Evolutionary conservation across 495 filamentous ascomycete genomes (phyloP).

Genomic region (Pyrenula massariospora): DNA sequence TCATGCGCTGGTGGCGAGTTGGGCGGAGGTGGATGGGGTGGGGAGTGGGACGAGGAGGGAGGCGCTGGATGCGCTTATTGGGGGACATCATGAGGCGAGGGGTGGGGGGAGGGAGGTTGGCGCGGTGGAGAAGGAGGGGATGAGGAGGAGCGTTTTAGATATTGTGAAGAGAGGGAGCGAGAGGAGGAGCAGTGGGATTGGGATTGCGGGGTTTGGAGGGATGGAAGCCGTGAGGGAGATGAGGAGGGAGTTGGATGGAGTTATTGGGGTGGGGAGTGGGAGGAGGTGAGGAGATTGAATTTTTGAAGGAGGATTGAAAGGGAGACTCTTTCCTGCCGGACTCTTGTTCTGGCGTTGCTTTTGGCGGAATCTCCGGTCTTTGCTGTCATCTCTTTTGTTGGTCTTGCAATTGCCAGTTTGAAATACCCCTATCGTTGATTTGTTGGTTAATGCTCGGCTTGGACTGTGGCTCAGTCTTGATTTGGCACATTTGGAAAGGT

Average conservation of each 20-base stretch:
- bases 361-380: no score
- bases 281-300: no score
- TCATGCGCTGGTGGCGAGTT: neutral
- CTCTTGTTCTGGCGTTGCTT: no score
- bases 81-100: no score
- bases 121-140: neutral
- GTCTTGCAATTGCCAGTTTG: no score
- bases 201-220: neutral
- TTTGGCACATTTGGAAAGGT: no score
- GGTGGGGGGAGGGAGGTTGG: neutral
- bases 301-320: no score
- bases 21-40: neutral
- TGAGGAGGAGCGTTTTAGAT: neutral
- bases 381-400: no score
- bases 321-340: no score
- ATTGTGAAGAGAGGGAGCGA: neutral
- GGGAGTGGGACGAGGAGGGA: neutral
- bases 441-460: no score
- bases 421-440: no score
- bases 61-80: neutral
- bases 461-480: no score
- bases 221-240: neutral
- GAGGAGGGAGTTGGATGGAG: neutral
- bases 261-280: neutral
- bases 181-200: neutral